phyloP scores from a whole-genome alignment of 495 filamentous ascomycete species.

The Hypoxylon lenormandii region DNA sequence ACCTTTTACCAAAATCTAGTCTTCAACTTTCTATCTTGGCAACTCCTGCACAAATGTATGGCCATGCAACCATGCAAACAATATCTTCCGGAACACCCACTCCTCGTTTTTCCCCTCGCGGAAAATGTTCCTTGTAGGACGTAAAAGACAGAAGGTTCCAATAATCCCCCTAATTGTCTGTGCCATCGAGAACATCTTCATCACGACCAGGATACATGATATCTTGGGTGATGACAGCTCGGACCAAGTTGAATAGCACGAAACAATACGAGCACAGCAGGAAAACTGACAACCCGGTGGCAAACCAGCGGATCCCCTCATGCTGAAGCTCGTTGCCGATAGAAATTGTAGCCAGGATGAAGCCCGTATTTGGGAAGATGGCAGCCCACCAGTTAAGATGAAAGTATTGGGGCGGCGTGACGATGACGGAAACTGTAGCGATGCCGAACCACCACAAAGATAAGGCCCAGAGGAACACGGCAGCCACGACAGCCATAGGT shows the following conservation, averaged over 20 bases:
- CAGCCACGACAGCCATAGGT: conserved; percentile 65
- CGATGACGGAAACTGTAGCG: conserved; percentile 65
- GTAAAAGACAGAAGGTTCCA: background rate
- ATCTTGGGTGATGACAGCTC: conserved; percentile 66
- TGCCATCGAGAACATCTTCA: conserved; percentile 62
- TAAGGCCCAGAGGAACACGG: conserved; percentile 75
- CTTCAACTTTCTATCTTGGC: conserved; percentile 6
- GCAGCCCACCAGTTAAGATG: conserved; percentile 70
- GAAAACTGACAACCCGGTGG: conserved; percentile 64
- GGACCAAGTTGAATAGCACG: conserved; percentile 64
- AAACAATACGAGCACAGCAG: conserved; percentile 67
- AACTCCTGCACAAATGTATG: background rate
- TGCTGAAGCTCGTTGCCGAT: conserved; percentile 61
- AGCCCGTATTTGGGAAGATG: conserved; percentile 71
- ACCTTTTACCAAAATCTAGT: conserved; percentile 4
- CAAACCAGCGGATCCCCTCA: conserved; percentile 58
- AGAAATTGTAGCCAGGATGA: conserved; percentile 63
- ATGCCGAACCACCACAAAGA: conserved; percentile 78
- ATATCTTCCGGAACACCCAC: background rate
- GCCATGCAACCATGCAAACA: conserved; percentile 10
- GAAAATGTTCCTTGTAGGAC: background rate
- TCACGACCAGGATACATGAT: conserved; percentile 75
- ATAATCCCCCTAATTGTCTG: conserved; percentile 15
- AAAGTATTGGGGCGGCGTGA: conserved; percentile 62
- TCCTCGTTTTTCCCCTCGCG: background rate